phyloP scores from a whole-genome alignment of 306 rosid species.

The Lotus japonicus region DNA sequence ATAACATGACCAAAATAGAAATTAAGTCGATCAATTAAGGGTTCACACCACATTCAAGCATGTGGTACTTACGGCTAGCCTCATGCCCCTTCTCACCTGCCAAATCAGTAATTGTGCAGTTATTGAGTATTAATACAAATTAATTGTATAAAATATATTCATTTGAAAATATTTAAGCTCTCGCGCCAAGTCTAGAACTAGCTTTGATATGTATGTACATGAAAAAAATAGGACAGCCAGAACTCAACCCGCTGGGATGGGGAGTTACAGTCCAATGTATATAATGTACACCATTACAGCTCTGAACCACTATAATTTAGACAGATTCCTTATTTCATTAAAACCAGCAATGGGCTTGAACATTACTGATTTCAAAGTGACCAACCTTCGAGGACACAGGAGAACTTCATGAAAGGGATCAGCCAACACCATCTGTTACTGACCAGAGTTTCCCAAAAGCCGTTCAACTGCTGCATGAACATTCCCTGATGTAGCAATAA shows the following conservation, averaged over 20 bases:
- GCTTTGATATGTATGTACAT: slow-evolving; percentile 27
- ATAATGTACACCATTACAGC: slow-evolving; percentile 28
- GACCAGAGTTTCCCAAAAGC: slow-evolving; percentile 66
- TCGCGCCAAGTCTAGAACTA: slow-evolving; percentile 1
- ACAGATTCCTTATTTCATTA: slow-evolving; percentile 34
- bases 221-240: slow-evolving; percentile 18
- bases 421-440: slow-evolving; percentile 38
- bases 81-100: slow-evolving; percentile 34
- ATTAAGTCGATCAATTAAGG: slow-evolving; percentile 14
- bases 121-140: not conserved
- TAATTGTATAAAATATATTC: not conserved
- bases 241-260: not conserved
- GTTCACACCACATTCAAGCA: slow-evolving; percentile 30
- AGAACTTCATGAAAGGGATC: slow-evolving; percentile 16
- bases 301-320: slow-evolving; percentile 29
- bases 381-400: slow-evolving; percentile 10
- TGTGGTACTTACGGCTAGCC: slow-evolving; percentile 21
- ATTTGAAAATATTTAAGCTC: not conserved
- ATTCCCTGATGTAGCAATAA: slow-evolving; percentile 77
- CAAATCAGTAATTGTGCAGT: slow-evolving; percentile 32
- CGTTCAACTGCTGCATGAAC: slow-evolving; percentile 85
- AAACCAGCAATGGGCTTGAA: slow-evolving; percentile 25
- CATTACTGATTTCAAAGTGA: slow-evolving; percentile 17
- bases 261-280: slow-evolving; percentile 15
- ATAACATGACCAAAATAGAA: slow-evolving; percentile 10